Evolutionary conservation across 2,329 filamentous ascomycete species (phyloP), one percentile per base, ranked within the genome.

Genomic region (Blumeriella jaapii): DNA sequence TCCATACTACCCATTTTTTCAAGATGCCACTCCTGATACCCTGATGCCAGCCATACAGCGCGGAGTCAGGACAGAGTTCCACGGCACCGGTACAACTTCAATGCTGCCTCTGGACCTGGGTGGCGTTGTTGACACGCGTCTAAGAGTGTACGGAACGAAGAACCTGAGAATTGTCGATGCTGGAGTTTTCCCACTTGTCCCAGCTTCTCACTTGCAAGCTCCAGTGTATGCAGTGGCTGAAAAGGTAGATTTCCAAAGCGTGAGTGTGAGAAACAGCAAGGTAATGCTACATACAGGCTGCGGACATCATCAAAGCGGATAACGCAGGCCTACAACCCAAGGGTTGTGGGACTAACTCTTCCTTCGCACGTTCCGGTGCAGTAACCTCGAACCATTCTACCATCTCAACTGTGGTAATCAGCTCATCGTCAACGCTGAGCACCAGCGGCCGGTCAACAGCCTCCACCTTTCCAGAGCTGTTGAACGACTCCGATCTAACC

Each of bases 131-230:
- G 48, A 51, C 38, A 29, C 40, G 9, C 35, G 37, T 29, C 44
- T 53, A 13, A 35, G 40, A n/a, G 51, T 53, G 4, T 52, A 52
- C 29, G 48, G 51, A 10, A 48, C 44, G 2, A 38, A 41, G 20
- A 49, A 46, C 10, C 36, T 53, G 16, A 38, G 49, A 24, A 39
- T 52, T 20, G 45, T 48, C 10, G 51, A 53, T 48, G 47, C 45
- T 7, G 40, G 48, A 3, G 46, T 51, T 16, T 41, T 52, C n/a
- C 49, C 48, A 13, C 30, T 48, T 4, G 34, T 50, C 6, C 44
- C 45, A 5, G 45, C 44, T 2, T 35, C 44, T 11, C 45, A 53
- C 35, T 26, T 50, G 5, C 42, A 46, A 14, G 42, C 46, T n/a
- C 31, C 41, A 18, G 45, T 47, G 5, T 49, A 51, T 36, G 48